Evolutionary conservation across 2,329 filamentous ascomycete genomes (phyloP), one percentile per base, ranked within the genome.

Genomic region (Lachnellula suecica): DNA sequence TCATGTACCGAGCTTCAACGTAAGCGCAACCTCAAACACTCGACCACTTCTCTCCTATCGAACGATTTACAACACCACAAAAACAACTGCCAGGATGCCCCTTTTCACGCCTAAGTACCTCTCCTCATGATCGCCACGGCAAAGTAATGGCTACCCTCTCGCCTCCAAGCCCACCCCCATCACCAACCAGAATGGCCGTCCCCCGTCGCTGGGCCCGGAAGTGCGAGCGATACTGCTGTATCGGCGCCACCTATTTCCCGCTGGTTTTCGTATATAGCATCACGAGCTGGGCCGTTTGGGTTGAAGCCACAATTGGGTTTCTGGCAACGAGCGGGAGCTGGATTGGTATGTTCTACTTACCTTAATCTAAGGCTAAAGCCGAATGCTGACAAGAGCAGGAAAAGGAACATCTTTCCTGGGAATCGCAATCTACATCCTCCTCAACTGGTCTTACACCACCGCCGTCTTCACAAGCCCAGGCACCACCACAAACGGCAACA

Each of bases 391-490:
- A 38, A 15, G 3, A 37, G 43, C 56, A 85, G 84, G 82, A 44
- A 74, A 70, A 10, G 70, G 71, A 4, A 74, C 79, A 2, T 89
- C 88, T 9, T 66, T 79, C 37, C 67, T 89, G 48, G 91, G 87
- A 43, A 69, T 93, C 57, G 53, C 81, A 29, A 79, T 97, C 56
- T 97, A 92, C 65, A 60, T 82, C 49, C 76, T 96, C 64, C 83
- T 95, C 57, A 93, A 94, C 70, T 88, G 87, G 79, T 93, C 83
- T 64, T 99, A 99, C 74, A 94, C 90, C 1, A 85, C 87, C 41
- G 94, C 94, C 64, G 93, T 97, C 58, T 97, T 97, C 73, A 96
- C 91, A 22, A 83, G 88, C 59, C 93, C 94, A 5, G 94, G 94
- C 41, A 84, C 80, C 65, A 86, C 83, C 22, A 84, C 80, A 27